Evolutionary conservation across 768 basidiomycete species (phyloP).

Genomic region (Pisolithus microcarpus): DNA sequence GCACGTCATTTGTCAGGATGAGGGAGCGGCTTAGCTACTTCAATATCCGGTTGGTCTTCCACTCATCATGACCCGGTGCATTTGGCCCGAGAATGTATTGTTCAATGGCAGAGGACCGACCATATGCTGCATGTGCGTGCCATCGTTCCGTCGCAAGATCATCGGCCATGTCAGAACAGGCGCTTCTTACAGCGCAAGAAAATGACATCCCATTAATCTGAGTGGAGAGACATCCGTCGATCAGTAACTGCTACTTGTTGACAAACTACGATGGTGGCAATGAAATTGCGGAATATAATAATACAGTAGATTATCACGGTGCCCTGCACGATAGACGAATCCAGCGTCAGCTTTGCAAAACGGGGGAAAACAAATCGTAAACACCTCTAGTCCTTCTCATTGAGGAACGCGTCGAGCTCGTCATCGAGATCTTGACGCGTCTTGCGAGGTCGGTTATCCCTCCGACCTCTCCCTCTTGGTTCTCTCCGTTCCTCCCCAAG

Average conservation of each 20-base stretch:
- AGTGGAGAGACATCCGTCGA: not conserved
- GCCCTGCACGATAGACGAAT: not conserved
- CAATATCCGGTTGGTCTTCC: too few relatives aligned
- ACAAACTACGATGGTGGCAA: not conserved
- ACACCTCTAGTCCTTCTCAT: constrained; percentile 34
- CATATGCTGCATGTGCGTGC: too few relatives aligned
- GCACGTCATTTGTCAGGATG: too few relatives aligned
- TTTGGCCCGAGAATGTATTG: too few relatives aligned
- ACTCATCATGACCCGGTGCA: too few relatives aligned
- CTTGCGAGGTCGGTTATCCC: constrained; percentile 39
- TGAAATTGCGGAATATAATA: not conserved
- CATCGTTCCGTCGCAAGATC: too few relatives aligned
- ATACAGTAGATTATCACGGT: not conserved
- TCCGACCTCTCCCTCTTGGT: constrained; percentile 30
- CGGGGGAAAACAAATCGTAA: not conserved
- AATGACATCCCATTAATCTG: not conserved
- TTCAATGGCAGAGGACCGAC: too few relatives aligned
- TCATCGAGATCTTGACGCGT: constrained; percentile 76
- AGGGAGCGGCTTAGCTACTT: too few relatives aligned
- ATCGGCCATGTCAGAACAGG: too few relatives aligned
- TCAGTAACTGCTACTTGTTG: not conserved
- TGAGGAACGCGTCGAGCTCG: constrained; percentile 74
- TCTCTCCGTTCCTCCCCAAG: constrained; percentile 20
- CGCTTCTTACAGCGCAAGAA: not conserved
- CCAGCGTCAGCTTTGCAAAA: not conserved